Evolutionary conservation across 176 grass and related monocot genomes (phyloP).

Genomic region (Carex parvula): DNA sequence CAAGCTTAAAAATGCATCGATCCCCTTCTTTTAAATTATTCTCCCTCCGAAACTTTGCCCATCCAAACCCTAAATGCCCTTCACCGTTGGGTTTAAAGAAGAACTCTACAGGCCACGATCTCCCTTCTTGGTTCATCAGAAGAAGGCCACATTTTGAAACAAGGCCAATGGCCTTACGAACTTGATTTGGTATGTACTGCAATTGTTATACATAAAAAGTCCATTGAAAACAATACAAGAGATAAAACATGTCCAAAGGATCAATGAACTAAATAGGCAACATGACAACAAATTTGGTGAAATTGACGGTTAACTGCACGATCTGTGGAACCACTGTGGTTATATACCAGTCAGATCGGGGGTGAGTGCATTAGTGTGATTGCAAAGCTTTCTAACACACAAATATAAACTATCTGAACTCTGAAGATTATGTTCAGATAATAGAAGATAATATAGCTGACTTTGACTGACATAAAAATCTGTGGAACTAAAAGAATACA

Average conservation of each 20-base stretch:
- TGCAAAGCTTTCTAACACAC: background rate
- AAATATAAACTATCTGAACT: background rate
- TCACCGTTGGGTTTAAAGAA: background rate
- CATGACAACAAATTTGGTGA: background rate
- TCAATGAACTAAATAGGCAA: background rate
- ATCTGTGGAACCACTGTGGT: background rate
- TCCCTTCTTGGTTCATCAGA: conserved; percentile 17
- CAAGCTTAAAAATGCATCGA: conserved; percentile 16
- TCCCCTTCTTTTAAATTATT: conserved; percentile 18
- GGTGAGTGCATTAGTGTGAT: background rate
- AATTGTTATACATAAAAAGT: background rate
- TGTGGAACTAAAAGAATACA: background rate
- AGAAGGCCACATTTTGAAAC: background rate
- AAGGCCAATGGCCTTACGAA: background rate
- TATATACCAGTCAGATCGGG: background rate
- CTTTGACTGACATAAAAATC: background rate
- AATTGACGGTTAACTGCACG: background rate
- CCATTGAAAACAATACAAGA: background rate
- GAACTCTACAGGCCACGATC: conserved; percentile 5
- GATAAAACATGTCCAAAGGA: background rate
- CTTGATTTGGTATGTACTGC: background rate
- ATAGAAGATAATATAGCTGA: background rate
- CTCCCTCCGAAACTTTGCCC: background rate
- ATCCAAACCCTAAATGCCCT: conserved; percentile 14
- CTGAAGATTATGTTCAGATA: background rate